Conservation (phyloP, 495 filamentous ascomycete species). For the Lentithecium fluviatile region DNA sequence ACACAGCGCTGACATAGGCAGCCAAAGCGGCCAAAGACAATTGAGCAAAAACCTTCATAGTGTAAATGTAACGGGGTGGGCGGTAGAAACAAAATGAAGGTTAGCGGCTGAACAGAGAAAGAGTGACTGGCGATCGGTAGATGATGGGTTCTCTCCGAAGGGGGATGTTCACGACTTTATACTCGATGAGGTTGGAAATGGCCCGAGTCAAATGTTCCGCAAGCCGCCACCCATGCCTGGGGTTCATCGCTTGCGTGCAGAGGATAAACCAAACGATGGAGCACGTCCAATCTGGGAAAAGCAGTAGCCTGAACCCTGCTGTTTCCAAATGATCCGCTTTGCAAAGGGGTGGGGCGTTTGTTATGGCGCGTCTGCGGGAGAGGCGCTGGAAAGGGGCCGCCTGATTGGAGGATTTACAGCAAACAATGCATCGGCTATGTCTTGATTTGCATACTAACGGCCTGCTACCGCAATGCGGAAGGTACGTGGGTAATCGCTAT, state of each 20-base stretch:
- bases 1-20: slow-evolving; percentile 48
- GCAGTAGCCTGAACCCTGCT: slow-evolving; percentile 9
- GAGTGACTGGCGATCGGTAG: slow-evolving; percentile 13
- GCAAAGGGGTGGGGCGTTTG: slow-evolving; percentile 16
- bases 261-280: slow-evolving; percentile 21
- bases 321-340: slow-evolving; percentile 24
- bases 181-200: not conserved
- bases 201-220: not conserved
- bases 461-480: slow-evolving; percentile 12
- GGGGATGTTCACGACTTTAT: slow-evolving; percentile 15
- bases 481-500: not conserved
- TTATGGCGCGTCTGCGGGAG: slow-evolving; percentile 5
- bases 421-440: not conserved
- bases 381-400: not conserved
- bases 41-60: slow-evolving; percentile 31
- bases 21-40: slow-evolving; percentile 43
- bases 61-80: slow-evolving; percentile 1
- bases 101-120: not conserved
- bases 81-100: not conserved
- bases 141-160: slow-evolving; percentile 12
- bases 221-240: slow-evolving; percentile 4
- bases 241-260: not conserved
- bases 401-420: slow-evolving; percentile 14
- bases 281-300: slow-evolving; percentile 28
- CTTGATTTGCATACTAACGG: not conserved